Conservation (phyloP, 768 basidiomycete genomes). For the Calvatia gigantea region DNA sequence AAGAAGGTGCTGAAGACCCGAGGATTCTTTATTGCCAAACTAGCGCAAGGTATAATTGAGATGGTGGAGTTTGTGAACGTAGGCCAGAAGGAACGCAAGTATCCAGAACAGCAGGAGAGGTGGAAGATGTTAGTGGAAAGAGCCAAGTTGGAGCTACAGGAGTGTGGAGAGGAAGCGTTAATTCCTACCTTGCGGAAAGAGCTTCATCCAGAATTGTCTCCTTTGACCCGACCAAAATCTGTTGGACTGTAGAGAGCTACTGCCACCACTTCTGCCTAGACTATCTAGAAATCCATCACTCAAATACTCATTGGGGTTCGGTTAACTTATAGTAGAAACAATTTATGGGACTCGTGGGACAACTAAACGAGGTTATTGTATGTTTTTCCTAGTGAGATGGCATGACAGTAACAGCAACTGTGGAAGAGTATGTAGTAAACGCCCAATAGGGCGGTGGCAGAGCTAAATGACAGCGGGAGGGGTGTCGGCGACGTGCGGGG, state of each 20-base stretch:
- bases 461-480: neutral
- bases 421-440: neutral
- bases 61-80: slow-evolving; percentile 32
- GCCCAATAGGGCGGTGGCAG: neutral
- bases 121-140: slow-evolving; percentile 25
- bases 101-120: slow-evolving; percentile 20
- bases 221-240: neutral
- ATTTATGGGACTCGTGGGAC: neutral
- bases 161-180: slow-evolving; percentile 7
- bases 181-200: slow-evolving; percentile 1
- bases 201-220: neutral
- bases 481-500: neutral
- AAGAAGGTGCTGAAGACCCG: slow-evolving; percentile 30
- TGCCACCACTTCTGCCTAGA: neutral
- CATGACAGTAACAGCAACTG: neutral
- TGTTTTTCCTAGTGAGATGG: neutral
- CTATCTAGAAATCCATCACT: too few relatives aligned
- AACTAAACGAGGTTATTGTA: neutral
- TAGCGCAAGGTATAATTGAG: slow-evolving; percentile 42
- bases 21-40: slow-evolving; percentile 42
- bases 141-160: slow-evolving; percentile 8
- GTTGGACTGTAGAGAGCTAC: neutral
- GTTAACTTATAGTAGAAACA: neutral
- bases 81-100: slow-evolving; percentile 19
- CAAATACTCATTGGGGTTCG: too few relatives aligned